phyloP scores from a whole-genome alignment of 2,329 filamentous ascomycete species.

The Diaporthe vexans region DNA sequence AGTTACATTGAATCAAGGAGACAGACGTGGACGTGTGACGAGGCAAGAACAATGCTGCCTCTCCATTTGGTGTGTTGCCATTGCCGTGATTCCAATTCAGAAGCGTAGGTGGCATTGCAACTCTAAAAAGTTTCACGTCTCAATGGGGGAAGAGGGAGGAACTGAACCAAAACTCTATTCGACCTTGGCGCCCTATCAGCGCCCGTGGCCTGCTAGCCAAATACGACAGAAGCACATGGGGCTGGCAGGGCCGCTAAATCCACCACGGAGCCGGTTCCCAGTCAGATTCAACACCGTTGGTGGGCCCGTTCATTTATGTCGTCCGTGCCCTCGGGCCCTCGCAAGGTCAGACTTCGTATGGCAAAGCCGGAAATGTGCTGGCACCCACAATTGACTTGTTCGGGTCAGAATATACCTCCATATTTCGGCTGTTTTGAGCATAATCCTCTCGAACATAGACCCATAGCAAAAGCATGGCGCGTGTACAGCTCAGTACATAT shows the following conservation, averaged over 20 bases:
- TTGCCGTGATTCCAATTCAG: neutral
- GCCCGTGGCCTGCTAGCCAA: constrained; percentile 5
- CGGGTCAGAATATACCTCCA: neutral
- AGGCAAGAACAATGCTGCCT: neutral
- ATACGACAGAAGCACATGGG: constrained; percentile 16
- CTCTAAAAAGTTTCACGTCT: constrained; percentile 14
- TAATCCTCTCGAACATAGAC: no score
- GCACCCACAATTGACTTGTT: neutral
- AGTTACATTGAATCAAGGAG: neutral
- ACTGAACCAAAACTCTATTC: constrained; percentile 11
- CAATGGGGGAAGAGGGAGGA: neutral
- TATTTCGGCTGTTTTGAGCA: no score
- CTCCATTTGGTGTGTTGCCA: neutral
- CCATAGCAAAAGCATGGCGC: no score
- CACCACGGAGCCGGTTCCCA: neutral
- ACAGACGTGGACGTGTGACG: neutral
- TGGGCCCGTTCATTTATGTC: neutral
- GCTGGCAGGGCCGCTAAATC: neutral
- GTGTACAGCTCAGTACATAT: no score
- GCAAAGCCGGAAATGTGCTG: neutral
- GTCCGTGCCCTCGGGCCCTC: constrained; percentile 11
- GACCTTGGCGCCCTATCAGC: neutral
- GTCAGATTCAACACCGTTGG: constrained; percentile 3
- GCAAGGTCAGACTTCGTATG: constrained; percentile 8
- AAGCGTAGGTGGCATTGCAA: neutral